Evolutionary conservation across 257 asterid species (phyloP).

Genomic region (Lycium barbarum): DNA sequence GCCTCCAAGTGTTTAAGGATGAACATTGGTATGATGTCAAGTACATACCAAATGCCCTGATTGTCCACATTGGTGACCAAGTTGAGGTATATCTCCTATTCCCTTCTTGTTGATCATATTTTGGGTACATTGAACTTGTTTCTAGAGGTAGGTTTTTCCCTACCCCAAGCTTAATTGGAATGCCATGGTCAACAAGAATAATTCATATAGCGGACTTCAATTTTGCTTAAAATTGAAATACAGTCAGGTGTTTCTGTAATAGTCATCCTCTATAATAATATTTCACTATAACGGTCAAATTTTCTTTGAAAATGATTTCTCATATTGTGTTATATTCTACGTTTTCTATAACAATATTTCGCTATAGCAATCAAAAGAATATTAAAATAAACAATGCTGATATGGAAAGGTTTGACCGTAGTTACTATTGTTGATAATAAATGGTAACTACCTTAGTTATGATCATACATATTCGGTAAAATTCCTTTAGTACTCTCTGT

Average conservation of each 20-base stretch:
- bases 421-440: neutral
- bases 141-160: neutral
- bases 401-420: no score
- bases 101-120: neutral
- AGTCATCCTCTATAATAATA: no score
- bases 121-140: neutral
- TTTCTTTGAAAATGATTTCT: no score
- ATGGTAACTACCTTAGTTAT: neutral
- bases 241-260: no score
- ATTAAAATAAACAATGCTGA: no score
- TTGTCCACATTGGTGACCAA: conserved; percentile 90
- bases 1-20: conserved; percentile 81
- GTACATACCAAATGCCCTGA: conserved; percentile 81
- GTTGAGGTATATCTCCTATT: conserved; percentile 59
- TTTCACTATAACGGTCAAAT: no score
- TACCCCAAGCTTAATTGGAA: neutral
- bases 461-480: neutral
- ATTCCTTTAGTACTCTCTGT: neutral
- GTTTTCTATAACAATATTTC: no score
- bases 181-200: neutral
- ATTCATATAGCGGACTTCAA: neutral
- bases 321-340: no score
- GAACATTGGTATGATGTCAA: conserved; percentile 78
- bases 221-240: neutral
- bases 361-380: no score